A percentile compares a stretch with the other conserved stretches of the same genome.
These are phyloP conservation scores for Extremus antarcticus DNA, from an alignment of 495 filamentous ascomycete genomes.

Conservation along the genomic window DNA sequence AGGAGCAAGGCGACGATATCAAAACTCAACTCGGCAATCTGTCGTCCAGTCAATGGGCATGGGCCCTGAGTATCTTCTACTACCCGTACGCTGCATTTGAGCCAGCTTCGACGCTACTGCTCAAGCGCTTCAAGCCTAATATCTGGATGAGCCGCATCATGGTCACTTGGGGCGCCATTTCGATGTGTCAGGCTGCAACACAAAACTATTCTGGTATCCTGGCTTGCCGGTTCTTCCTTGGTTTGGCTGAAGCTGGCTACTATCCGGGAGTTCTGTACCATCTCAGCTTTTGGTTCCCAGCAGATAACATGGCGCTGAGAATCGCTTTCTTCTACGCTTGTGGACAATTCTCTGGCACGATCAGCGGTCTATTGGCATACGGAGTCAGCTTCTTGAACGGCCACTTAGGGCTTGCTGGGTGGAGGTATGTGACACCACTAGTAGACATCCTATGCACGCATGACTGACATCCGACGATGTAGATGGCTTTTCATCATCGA, in stretches of 20 bases:
- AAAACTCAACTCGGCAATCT: slow-evolving; percentile 5
- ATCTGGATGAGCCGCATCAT: slow-evolving; percentile 2
- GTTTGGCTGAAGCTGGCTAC: slow-evolving; percentile 43
- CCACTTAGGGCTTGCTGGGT: slow-evolving; percentile 11
- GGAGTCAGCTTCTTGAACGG: slow-evolving; percentile 10
- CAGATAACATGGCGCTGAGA: slow-evolving; percentile 6
- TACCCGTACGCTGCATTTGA: neutral
- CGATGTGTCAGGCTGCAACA: slow-evolving; percentile 4
- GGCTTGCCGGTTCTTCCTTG: slow-evolving; percentile 43
- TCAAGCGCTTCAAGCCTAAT: slow-evolving; percentile 1
- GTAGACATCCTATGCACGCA: neutral
- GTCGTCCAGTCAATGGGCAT: slow-evolving; percentile 6
- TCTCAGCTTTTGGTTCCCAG: slow-evolving; percentile 15
- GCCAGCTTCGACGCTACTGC: neutral
- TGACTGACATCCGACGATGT: neutral
- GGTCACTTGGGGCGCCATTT: slow-evolving; percentile 1
- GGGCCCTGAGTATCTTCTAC: slow-evolving; percentile 4
- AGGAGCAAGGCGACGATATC: slow-evolving; percentile 11
- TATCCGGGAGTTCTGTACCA: slow-evolving; percentile 8
- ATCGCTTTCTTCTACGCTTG: slow-evolving; percentile 14
- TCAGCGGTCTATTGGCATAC: slow-evolving; percentile 1
- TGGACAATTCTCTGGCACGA: slow-evolving; percentile 4
- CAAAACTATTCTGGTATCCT: slow-evolving; percentile 39
- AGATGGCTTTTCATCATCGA: slow-evolving; percentile 16
- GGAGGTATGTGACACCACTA: slow-evolving; percentile 1